Percentiles rank a stretch among this genome's conserved stretches.
Conservation (phyloP, 352 stramenopile genomes). For the Globisporangium spiculum region DNA sequence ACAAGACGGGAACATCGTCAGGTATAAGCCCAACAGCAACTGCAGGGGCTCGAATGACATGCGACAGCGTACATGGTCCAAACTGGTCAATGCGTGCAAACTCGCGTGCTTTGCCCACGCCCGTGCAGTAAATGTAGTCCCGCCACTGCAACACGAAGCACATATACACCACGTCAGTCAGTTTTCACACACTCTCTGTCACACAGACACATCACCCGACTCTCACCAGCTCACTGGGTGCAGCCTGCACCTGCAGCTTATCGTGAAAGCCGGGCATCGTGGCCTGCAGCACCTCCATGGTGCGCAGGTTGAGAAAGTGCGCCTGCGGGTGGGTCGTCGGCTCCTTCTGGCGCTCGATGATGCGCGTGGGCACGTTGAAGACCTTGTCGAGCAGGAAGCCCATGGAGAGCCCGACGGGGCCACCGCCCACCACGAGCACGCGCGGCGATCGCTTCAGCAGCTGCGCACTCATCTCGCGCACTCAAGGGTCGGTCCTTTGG, state of each 20-base stretch:
- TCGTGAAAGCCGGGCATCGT: constrained; percentile 77
- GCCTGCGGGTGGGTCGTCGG: constrained; percentile 90
- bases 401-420: constrained; percentile 64
- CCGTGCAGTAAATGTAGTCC: constrained; percentile 84
- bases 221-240: constrained; percentile 56
- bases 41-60: background rate
- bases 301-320: constrained; percentile 94
- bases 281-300: constrained; percentile 90
- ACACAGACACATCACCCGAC: background rate
- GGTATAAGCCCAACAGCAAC: background rate
- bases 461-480: background rate
- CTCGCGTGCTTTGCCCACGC: constrained; percentile 57
- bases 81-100: constrained; percentile 84
- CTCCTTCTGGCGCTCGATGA: constrained; percentile 72
- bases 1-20: background rate
- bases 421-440: constrained; percentile 75
- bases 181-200: background rate
- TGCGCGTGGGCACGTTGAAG: constrained; percentile 62
- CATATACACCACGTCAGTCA: background rate
- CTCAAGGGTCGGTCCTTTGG: background rate
- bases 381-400: constrained; percentile 69
- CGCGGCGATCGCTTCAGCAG: constrained; percentile 22
- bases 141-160: constrained; percentile 48
- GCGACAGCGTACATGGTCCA: constrained; percentile 38
- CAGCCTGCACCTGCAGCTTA: constrained; percentile 52